Percentiles rank a stretch among this genome's conserved stretches.
phyloP scores from a whole-genome alignment of 371 early-diverging fungal genomes.

The Circinella minor region DNA sequence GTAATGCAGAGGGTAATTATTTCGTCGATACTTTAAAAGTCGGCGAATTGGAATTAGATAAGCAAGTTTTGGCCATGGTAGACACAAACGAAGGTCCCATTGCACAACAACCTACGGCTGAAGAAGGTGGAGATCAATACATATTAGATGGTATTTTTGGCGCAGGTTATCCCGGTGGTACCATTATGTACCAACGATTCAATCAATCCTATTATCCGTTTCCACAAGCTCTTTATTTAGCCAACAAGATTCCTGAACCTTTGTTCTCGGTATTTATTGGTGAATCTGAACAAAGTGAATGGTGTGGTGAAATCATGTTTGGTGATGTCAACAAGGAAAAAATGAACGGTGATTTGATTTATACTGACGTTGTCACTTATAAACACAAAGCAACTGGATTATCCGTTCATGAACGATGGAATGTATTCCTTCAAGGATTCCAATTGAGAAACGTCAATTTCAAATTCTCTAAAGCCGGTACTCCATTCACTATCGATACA shows the following conservation, averaged over 20 bases:
- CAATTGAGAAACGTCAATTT: constrained; percentile 29
- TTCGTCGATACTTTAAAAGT: constrained; percentile 25
- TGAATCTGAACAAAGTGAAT: constrained; percentile 21
- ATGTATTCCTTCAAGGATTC: constrained; percentile 24
- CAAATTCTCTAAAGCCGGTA: constrained; percentile 21
- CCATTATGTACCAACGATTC: constrained; percentile 21
- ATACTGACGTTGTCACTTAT: constrained; percentile 27
- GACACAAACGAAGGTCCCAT: constrained; percentile 24
- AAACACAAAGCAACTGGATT: background rate
- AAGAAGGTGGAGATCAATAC: constrained; percentile 12
- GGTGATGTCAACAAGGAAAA: constrained; percentile 43
- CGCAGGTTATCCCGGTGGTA: constrained; percentile 25
- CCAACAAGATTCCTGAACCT: constrained; percentile 26
- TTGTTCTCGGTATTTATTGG: constrained; percentile 30
- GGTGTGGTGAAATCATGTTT: constrained; percentile 51
- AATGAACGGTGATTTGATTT: constrained; percentile 36
- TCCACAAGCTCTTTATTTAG: constrained; percentile 25
- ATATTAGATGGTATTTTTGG: constrained; percentile 33
- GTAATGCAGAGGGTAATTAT: constrained; percentile 24
- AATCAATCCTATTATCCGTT: constrained; percentile 22
- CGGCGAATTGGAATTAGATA: constrained; percentile 17
- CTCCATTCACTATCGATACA: constrained; percentile 40
- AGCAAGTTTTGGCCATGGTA: constrained; percentile 25
- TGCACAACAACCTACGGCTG: constrained; percentile 18
- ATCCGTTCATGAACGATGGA: constrained; percentile 29